Percentiles rank a stretch among this genome's conserved stretches.
Evolutionary conservation across 2,329 filamentous ascomycete species (phyloP).

Genomic region (Monosporascus sp.): DNA sequence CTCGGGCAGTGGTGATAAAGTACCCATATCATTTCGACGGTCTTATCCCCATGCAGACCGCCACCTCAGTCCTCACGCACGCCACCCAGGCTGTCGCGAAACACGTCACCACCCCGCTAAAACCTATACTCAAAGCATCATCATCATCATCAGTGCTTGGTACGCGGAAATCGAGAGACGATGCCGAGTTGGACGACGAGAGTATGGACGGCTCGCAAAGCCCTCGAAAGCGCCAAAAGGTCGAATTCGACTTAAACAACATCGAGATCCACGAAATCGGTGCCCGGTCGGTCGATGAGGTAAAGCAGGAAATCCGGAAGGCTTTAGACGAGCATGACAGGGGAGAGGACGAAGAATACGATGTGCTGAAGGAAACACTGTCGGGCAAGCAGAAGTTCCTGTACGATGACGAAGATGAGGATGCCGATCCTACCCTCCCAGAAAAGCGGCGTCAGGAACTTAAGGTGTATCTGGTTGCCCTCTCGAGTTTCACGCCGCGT

Average conservation of each 20-base stretch:
- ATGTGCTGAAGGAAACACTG: conserved; percentile 56
- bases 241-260: conserved; percentile 53
- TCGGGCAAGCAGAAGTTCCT: conserved; percentile 41
- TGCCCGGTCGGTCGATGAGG: conserved; percentile 46
- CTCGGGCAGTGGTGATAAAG: background rate
- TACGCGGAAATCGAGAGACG: conserved; percentile 35
- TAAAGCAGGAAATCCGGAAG: conserved; percentile 49
- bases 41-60: conserved; percentile 12
- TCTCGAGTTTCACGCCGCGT: conserved; percentile 56
- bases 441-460: conserved; percentile 44
- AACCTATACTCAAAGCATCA: conserved; percentile 47
- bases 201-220: conserved; percentile 32
- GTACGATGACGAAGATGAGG: conserved; percentile 42
- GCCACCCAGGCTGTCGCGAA: conserved; percentile 22
- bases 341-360: conserved; percentile 56
- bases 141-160: conserved; percentile 39
- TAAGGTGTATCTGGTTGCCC: conserved; percentile 56
- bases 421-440: conserved; percentile 30
- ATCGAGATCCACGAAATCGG: conserved; percentile 53
- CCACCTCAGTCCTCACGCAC: conserved; percentile 19
- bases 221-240: conserved; percentile 50
- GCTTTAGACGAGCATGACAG: conserved; percentile 52
- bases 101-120: conserved; percentile 36
- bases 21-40: background rate
- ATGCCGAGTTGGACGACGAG: conserved; percentile 36